phyloP scores from a whole-genome alignment of 2,329 filamentous ascomycete species.

The Ceratocystis destructans region DNA sequence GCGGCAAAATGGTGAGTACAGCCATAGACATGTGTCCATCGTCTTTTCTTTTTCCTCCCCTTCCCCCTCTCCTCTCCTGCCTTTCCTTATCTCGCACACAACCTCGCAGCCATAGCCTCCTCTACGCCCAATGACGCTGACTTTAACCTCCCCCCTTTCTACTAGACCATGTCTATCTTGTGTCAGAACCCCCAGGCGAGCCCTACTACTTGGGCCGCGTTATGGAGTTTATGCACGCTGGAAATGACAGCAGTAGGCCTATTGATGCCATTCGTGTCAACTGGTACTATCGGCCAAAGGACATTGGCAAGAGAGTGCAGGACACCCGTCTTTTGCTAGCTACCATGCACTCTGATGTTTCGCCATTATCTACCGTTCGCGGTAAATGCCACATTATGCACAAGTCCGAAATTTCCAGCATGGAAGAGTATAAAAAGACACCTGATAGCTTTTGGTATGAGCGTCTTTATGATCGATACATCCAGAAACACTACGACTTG shows the following conservation, averaged over 20 bases:
- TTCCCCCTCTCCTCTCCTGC: neutral
- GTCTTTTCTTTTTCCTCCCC: neutral
- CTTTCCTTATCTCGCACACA: neutral
- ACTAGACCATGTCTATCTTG: slow-evolving; percentile 72
- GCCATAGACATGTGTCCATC: neutral
- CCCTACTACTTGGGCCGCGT: slow-evolving; percentile 95
- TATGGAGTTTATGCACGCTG: slow-evolving; percentile 88
- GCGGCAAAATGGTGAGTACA: slow-evolving; percentile 63
- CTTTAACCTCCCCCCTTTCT: neutral
- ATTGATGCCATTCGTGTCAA: slow-evolving; percentile 87
- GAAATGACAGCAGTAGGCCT: slow-evolving; percentile 57
- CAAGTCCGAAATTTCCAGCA: slow-evolving; percentile 66
- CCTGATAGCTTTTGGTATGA: slow-evolving; percentile 94
- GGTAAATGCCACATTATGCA: slow-evolving; percentile 89
- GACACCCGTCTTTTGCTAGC: slow-evolving; percentile 87
- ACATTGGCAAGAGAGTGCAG: slow-evolving; percentile 81
- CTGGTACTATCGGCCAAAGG: slow-evolving; percentile 95
- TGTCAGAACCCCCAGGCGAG: slow-evolving; percentile 94
- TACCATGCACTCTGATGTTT: slow-evolving; percentile 97
- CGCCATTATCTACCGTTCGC: slow-evolving; percentile 78
- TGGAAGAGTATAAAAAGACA: slow-evolving; percentile 72
- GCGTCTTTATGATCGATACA: slow-evolving; percentile 95
- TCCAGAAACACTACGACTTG: slow-evolving; percentile 93
- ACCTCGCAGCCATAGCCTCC: too few relatives aligned
- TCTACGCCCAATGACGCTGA: neutral